phyloP scores from a whole-genome alignment of 2,329 filamentous ascomycete species.

The Alternaria gaisen region DNA sequence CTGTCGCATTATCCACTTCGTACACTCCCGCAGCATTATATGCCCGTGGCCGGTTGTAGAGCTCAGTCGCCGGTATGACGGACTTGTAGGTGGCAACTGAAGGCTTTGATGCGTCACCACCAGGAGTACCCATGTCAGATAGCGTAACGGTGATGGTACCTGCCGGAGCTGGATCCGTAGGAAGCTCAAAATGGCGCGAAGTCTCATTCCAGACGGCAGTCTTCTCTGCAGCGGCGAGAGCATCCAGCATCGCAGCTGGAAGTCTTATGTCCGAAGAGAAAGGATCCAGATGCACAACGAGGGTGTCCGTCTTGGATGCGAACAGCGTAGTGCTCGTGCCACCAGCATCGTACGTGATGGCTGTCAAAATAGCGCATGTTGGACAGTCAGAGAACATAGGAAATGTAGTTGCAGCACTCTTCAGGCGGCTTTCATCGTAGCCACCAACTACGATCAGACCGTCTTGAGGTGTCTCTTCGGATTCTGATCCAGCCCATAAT shows the following conservation, averaged over 20 bases:
- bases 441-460: conserved; percentile 27
- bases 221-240: conserved; percentile 23
- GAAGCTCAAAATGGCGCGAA: conserved; percentile 24
- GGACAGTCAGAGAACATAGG: conserved; percentile 31
- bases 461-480: conserved; percentile 25
- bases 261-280: conserved; percentile 23
- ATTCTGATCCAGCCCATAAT: conserved; percentile 29
- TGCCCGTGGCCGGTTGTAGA: conserved; percentile 23
- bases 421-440: conserved; percentile 26
- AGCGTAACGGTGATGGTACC: conserved; percentile 29
- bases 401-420: conserved; percentile 23
- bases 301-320: conserved; percentile 17
- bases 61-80: conserved; percentile 26
- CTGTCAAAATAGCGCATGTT: conserved; percentile 30
- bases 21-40: conserved; percentile 22
- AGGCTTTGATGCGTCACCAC: conserved; percentile 25
- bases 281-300: conserved; percentile 24
- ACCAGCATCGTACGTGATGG: conserved; percentile 28
- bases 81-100: conserved; percentile 28
- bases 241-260: conserved; percentile 22
- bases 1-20: conserved; percentile 28
- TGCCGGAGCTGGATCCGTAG: conserved; percentile 20
- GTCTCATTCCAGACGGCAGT: conserved; percentile 28
- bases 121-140: conserved; percentile 22
- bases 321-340: conserved; percentile 26